phyloP scores from a whole-genome alignment of 257 asterid species.

The Fraxinus anomala region DNA sequence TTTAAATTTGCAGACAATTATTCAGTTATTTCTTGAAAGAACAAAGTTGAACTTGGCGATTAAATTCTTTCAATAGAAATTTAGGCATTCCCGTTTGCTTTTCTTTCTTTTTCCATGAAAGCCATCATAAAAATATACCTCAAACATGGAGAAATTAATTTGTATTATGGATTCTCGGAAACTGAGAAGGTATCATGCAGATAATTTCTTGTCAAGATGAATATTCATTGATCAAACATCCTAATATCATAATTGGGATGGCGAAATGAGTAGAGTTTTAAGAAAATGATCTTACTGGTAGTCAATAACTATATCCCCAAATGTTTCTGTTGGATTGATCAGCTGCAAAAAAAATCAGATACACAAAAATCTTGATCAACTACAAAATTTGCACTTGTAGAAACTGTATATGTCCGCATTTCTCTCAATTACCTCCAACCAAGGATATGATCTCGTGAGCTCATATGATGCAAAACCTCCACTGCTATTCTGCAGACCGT shows the following conservation, averaged over 20 bases:
- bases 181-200: background rate
- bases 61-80: background rate
- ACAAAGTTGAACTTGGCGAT: background rate
- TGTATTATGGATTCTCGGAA: background rate
- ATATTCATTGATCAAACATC: background rate
- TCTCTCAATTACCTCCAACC: slow-evolving; percentile 61
- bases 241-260: background rate
- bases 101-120: background rate
- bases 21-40: background rate
- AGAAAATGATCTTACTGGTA: slow-evolving; percentile 55
- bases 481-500: slow-evolving; percentile 47
- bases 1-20: background rate
- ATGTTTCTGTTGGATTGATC: slow-evolving; percentile 73
- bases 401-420: background rate
- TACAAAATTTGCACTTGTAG: background rate
- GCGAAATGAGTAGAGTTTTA: background rate
- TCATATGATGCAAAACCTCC: slow-evolving; percentile 87
- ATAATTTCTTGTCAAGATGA: background rate
- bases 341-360: slow-evolving; percentile 35
- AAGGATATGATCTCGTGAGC: slow-evolving; percentile 70
- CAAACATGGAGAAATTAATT: background rate
- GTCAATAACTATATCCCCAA: slow-evolving; percentile 71
- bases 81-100: background rate
- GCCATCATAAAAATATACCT: background rate
- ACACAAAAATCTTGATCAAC: background rate